These are phyloP conservation scores for Tylopilus felleus DNA, from an alignment of 768 basidiomycete species.

Conservation along the genomic window DNA sequence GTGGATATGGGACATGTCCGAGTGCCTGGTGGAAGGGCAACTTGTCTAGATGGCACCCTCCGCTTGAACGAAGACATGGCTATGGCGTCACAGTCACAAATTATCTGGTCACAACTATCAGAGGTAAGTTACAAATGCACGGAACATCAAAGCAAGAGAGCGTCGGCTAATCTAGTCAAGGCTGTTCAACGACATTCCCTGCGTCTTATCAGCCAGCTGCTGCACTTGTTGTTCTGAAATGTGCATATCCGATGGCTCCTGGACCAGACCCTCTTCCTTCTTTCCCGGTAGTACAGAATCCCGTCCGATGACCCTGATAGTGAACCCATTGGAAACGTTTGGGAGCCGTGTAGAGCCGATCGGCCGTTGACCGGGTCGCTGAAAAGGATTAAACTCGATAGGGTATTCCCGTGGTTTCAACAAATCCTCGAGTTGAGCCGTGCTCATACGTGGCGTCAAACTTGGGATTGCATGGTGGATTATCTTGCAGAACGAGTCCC, in stretches of 20 bases:
- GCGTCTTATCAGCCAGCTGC: conserved; percentile 13
- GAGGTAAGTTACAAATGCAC: no score
- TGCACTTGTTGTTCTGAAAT: conserved; percentile 3
- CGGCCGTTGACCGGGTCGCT: conserved; percentile 31
- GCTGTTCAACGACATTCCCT: conserved; percentile 24
- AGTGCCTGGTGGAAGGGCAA: conserved; percentile 47
- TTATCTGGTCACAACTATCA: neutral
- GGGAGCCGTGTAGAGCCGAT: conserved; percentile 27
- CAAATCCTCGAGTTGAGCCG: conserved; percentile 21
- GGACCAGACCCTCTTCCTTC: neutral
- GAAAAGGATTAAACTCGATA: conserved; percentile 33
- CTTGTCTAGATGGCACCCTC: conserved; percentile 46
- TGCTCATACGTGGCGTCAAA: conserved; percentile 23
- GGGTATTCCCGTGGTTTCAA: conserved; percentile 27
- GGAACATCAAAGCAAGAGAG: neutral
- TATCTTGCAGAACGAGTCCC: conserved; percentile 29
- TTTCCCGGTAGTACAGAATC: conserved; percentile 5
- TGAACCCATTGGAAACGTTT: conserved; percentile 33
- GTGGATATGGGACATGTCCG: conserved; percentile 55
- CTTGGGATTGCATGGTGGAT: conserved; percentile 24
- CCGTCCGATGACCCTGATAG: conserved; percentile 25
- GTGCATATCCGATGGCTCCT: neutral
- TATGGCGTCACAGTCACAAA: conserved; percentile 15
- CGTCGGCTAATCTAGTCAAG: conserved; percentile 22
- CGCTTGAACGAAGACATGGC: conserved; percentile 82